These are phyloP conservation scores for Wickerhamiella nectarea DNA, from an alignment of 805 yeast genomes.

Conservation along the genomic window DNA sequence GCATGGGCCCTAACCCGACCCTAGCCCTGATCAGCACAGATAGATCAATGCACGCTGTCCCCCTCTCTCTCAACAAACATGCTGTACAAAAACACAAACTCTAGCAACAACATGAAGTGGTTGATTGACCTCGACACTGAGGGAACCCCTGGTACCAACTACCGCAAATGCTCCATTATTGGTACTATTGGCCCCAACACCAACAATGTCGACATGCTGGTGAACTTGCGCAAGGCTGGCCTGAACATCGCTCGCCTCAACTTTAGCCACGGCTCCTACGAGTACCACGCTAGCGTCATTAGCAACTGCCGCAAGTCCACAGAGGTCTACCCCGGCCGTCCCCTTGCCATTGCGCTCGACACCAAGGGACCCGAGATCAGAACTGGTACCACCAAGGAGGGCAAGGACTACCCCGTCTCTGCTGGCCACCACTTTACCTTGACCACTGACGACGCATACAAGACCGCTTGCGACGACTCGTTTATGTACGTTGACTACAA, in stretches of 20 bases:
- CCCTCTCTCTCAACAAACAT: conserved; percentile 10
- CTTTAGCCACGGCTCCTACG: conserved; percentile 97
- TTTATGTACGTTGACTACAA: conserved; percentile 85
- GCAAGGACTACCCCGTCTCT: conserved; percentile 66
- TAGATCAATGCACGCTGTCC: background rate
- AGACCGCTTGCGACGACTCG: conserved; percentile 57
- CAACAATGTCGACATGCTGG: conserved; percentile 73
- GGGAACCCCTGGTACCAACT: conserved; percentile 60
- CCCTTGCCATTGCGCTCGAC: conserved; percentile 94
- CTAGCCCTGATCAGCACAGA: background rate
- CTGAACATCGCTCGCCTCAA: conserved; percentile 97
- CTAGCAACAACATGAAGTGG: conserved; percentile 50
- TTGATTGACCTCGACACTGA: conserved; percentile 61
- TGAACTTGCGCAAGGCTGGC: conserved; percentile 89
- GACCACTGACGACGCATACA: conserved; percentile 77
- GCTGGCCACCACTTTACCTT: conserved; percentile 84
- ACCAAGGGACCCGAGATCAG: conserved; percentile 99
- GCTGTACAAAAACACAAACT: conserved; percentile 22
- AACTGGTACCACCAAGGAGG: conserved; percentile 85
- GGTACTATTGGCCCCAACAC: conserved; percentile 99
- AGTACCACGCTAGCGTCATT: conserved; percentile 91
- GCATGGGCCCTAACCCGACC: background rate
- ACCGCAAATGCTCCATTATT: conserved; percentile 90
- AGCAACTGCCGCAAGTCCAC: conserved; percentile 95
- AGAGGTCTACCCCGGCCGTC: conserved; percentile 83